phyloP scores from a whole-genome alignment of 192 early-diverging fungal species.

The Coemansia interrupta region DNA sequence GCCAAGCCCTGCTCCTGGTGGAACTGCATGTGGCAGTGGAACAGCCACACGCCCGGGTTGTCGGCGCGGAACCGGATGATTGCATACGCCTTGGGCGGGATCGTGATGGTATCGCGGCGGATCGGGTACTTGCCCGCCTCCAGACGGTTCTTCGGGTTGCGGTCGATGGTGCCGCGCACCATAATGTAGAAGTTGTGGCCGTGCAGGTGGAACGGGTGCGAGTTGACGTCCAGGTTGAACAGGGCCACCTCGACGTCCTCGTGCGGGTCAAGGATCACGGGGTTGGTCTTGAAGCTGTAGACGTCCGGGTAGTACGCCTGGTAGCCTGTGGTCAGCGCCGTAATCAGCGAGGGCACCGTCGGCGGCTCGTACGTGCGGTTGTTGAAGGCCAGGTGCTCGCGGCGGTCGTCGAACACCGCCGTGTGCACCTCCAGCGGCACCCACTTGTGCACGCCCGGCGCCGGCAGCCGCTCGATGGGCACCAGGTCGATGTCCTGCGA shows the following conservation, averaged over 20 bases:
- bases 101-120: constrained; percentile 69
- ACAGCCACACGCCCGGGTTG: constrained; percentile 82
- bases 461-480: constrained; percentile 42
- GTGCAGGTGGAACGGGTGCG: constrained; percentile 83
- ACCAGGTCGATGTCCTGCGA: constrained; percentile 64
- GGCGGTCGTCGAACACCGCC: constrained; percentile 61
- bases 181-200: constrained; percentile 81
- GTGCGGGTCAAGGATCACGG: constrained; percentile 61
- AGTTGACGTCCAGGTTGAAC: constrained; percentile 71
- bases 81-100: constrained; percentile 59
- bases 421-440: constrained; percentile 60
- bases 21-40: constrained; percentile 77
- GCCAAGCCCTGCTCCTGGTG: constrained; percentile 69
- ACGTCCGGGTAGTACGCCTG: constrained; percentile 56
- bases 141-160: constrained; percentile 25
- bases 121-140: constrained; percentile 24
- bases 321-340: constrained; percentile 62
- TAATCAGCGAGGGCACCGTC: constrained; percentile 63
- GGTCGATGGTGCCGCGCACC: constrained; percentile 49
- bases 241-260: constrained; percentile 69
- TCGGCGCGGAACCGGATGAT: constrained; percentile 72
- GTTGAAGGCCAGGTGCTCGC: constrained; percentile 79
- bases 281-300: constrained; percentile 64
- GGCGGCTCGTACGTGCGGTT: constrained; percentile 63
- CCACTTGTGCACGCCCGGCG: constrained; percentile 44